Conservation (phyloP, 306 rosid species). For the Cucumis hystrix region DNA sequence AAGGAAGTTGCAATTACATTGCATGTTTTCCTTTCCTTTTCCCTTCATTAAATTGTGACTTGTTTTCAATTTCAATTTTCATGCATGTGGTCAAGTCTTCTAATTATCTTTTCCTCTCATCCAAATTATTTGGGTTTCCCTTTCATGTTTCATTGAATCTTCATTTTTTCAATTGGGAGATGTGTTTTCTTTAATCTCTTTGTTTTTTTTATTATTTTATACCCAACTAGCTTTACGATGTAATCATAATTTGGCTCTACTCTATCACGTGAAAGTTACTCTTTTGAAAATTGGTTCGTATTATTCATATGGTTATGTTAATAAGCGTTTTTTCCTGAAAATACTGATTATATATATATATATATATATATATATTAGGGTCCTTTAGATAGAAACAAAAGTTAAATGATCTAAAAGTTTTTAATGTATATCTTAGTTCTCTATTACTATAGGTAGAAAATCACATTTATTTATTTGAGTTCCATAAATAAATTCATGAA, state of each 20-base stretch:
- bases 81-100: constrained; percentile 1
- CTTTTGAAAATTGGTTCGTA: fast-evolving
- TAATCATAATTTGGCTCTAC: not conserved
- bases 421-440: not conserved
- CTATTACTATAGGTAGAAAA: not conserved
- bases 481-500: no score
- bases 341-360: no score
- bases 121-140: not conserved
- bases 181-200: not conserved
- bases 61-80: not conserved
- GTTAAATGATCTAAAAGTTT: not conserved
- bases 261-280: not conserved
- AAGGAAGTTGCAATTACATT: constrained; percentile 1
- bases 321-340: not conserved
- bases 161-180: not conserved
- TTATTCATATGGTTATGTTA: not conserved
- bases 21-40: constrained; percentile 1
- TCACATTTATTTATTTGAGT: not conserved
- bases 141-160: not conserved
- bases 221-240: not conserved
- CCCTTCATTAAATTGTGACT: not conserved
- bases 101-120: not conserved
- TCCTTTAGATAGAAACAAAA: not conserved
- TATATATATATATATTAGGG: not conserved
- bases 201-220: not conserved